A percentile compares a stretch with the other conserved stretches of the same genome.
These are phyloP conservation scores for Debaryomyces coudertii DNA, from an alignment of 1,139 yeast species.

Conservation along the genomic window DNA sequence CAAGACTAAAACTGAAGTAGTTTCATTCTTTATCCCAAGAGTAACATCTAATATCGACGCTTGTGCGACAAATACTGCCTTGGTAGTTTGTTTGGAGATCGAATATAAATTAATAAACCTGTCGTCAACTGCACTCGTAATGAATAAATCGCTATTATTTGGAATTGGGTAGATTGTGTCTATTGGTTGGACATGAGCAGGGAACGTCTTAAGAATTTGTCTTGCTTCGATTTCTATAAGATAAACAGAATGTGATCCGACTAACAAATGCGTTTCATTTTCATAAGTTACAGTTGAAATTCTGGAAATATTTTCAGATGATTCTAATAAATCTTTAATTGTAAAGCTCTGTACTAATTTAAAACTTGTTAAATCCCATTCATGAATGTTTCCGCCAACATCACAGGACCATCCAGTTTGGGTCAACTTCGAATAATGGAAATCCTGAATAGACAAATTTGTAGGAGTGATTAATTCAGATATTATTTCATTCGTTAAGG, in stretches of 20 bases:
- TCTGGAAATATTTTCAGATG: constrained; percentile 36
- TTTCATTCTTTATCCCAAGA: constrained; percentile 33
- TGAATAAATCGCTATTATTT: constrained; percentile 44
- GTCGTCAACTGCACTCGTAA: constrained; percentile 76
- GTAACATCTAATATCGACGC: constrained; percentile 55
- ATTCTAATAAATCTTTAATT: constrained; percentile 40
- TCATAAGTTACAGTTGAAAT: constrained; percentile 39
- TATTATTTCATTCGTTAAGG: constrained; percentile 60
- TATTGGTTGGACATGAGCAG: constrained; percentile 76
- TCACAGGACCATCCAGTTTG: constrained; percentile 66
- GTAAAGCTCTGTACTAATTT: constrained; percentile 45
- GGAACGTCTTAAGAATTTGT: constrained; percentile 52
- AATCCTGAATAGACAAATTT: constrained; percentile 55
- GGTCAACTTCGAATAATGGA: constrained; percentile 47
- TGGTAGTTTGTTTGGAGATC: constrained; percentile 42
- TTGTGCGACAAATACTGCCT: constrained; percentile 65
- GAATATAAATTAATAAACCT: constrained; percentile 77
- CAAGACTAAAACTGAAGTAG: constrained; percentile 51
- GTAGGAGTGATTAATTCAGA: constrained; percentile 54
- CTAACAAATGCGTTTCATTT: constrained; percentile 50
- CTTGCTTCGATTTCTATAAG: constrained; percentile 47
- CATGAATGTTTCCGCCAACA: constrained; percentile 59
- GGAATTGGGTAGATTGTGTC: constrained; percentile 45
- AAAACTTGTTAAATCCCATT: constrained; percentile 61
- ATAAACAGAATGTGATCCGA: constrained; percentile 67